Base-by-base conservation (phyloP, 768 basidiomycete species). In the Clavulina sp. region DNA sequence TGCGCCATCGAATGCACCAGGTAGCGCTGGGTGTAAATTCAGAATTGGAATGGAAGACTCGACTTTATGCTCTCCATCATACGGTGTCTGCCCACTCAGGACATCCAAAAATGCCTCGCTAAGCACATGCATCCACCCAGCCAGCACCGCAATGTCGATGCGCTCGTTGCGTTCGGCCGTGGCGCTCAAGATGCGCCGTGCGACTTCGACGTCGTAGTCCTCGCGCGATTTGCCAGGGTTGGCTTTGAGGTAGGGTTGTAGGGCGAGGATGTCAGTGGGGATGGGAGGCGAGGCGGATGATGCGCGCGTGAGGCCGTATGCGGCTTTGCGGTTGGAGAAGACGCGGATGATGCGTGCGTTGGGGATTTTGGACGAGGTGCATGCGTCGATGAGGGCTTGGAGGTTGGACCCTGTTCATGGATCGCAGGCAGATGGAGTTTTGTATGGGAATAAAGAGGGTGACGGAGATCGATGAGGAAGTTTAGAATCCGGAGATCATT, bases 111-210 rank as follows among this genome's bases (percentile, higher is more conserved):
- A 96, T 0, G 68, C 69, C 49, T 85, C 80, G 52, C 81, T 78
- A 53, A 96, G 73, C 59, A 97, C 86, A 60, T 97, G 92, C 93
- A 99, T 96, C 87, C 89, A 99, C 0, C 95, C 95, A 0, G 93
- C 95, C n/a, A 97, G 72, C 4, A 97, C 84, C 46, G 97, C 75
- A 24, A 93, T 63, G 23, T 55, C 56, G 9, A 54, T 18, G 24
- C 16, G 16, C 31, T 18, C 31, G 7, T 2, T 31, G 16, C 13
- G 16, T 36, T 47, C 26, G 9, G 52, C 52, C 4, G 68, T 65
- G 19, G 69, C 74, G 24, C 65, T 61, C 4, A 83, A 60, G 3
- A 88, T 77, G 49, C 77, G 72, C 30, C 73, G 66, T 5, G 86
- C 87, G 1, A 92, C 73, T 61, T 86, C 84, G 2, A 69, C 66